phyloP scores from a whole-genome alignment of 768 basidiomycete genomes.

The Macrolepiota fuliginosa region DNA sequence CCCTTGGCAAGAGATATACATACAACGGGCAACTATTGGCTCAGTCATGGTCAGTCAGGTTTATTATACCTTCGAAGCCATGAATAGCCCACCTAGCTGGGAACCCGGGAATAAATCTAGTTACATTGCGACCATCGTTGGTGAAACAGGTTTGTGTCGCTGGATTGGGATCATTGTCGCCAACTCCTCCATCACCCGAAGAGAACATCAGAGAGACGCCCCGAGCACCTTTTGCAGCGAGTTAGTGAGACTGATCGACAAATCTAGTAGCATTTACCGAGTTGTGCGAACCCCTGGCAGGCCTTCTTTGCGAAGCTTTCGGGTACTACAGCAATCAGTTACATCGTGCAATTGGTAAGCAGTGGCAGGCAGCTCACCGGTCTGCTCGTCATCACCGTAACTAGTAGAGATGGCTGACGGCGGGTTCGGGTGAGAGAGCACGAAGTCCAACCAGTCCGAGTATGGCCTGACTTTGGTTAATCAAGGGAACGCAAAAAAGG shows the following conservation, averaged over 20 bases:
- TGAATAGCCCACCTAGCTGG: constrained; percentile 44
- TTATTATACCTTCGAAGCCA: constrained; percentile 22
- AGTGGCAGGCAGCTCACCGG: constrained; percentile 34
- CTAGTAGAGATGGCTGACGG: constrained; percentile 66
- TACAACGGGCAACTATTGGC: constrained; percentile 44
- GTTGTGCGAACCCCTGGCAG: constrained; percentile 55
- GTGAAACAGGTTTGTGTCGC: constrained; percentile 50
- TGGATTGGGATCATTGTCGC: constrained; percentile 52
- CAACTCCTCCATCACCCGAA: constrained; percentile 67
- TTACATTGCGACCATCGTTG: constrained; percentile 55
- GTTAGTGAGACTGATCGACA: neutral
- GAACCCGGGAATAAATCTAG: constrained; percentile 53
- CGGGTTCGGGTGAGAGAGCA: constrained; percentile 38
- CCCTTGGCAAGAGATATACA: constrained; percentile 14
- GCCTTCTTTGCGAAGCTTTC: constrained; percentile 47
- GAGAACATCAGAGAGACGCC: constrained; percentile 62
- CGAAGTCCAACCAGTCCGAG: constrained; percentile 55
- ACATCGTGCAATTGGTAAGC: neutral
- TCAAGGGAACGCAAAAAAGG: constrained; percentile 15
- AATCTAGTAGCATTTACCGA: constrained; percentile 38
- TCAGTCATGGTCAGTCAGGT: constrained; percentile 13
- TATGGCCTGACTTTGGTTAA: constrained; percentile 24
- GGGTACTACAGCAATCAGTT: constrained; percentile 41
- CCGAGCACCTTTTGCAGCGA: constrained; percentile 42
- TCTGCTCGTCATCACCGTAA: constrained; percentile 69